Evolutionary conservation across 2,329 filamentous ascomycete genomes (phyloP).

Genomic region (Monilinia aucupariae): DNA sequence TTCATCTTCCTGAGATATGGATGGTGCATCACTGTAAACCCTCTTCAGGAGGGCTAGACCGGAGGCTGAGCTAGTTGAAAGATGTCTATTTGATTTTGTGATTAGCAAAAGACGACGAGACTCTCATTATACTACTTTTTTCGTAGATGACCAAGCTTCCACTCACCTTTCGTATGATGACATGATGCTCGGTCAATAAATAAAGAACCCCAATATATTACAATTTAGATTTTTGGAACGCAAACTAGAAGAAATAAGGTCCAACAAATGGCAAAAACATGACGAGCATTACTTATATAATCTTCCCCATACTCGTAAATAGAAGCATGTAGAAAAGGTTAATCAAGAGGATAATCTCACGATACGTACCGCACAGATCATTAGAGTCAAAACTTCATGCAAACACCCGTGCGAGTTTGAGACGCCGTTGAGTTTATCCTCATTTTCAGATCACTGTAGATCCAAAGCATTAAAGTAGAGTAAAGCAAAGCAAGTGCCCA

Average conservation of each 20-base stretch:
- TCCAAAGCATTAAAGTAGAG: neutral
- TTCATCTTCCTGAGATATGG: neutral
- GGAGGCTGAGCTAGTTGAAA: neutral
- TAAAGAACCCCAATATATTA: too few species aligned
- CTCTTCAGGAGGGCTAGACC: neutral
- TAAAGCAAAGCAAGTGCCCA: too few species aligned
- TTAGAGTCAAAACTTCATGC: neutral
- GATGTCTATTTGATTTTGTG: neutral
- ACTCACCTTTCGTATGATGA: neutral
- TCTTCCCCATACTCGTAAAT: neutral
- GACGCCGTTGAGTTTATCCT: neutral
- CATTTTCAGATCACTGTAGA: neutral
- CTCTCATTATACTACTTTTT: neutral
- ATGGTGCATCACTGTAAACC: neutral
- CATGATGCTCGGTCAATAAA: neutral
- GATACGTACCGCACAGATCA: neutral
- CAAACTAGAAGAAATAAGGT: neutral
- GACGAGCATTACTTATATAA: neutral
- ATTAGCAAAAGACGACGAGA: neutral
- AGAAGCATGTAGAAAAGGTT: neutral
- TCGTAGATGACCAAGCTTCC: neutral
- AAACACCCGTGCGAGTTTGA: slow-evolving; percentile 6
- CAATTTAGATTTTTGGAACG: neutral
- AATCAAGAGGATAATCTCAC: neutral
- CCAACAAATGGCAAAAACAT: neutral